Evolutionary conservation across 805 yeast species (phyloP), one percentile per base, ranked within the genome.

Genomic region (Candida berthetii): DNA sequence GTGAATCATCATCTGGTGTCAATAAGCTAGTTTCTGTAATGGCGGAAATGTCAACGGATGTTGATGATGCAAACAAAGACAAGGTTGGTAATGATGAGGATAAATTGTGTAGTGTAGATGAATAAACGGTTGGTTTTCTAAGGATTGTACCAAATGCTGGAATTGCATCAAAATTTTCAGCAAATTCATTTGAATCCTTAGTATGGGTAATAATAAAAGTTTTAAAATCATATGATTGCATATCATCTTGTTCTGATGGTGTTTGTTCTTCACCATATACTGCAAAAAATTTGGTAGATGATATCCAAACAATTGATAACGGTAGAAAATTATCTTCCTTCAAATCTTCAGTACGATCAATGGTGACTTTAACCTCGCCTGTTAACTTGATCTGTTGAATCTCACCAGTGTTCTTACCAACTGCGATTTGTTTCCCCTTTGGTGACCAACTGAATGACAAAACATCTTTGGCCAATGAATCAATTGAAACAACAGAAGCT

Each of bases 1-100:
- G 78, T 4, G 80, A 67, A 53, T 89, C 96, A 49, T 83, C 84
- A 3, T 73, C 59, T 8, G 80, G 80, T 25, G 64, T 64, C 1
- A 82, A 52, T 3, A 66, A 54, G 16, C 60, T 58, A 0, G 49
- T 37, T 1, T 63, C 49, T 2, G 77, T 66, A 20, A 74, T 44
- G 1, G 81, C 61, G 7, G 75, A 61, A 14, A 85, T 53, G 41
- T 85, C 96, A 3, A 85, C 69, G 0, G 93, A 76, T 19, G 78
- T 70, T 0, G 89, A 74, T 2, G 83, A 74, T 1, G 85, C 74
- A 1, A 83, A 44, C 17, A 87, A 45, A 19, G 68, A 48, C 2
- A 78, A 41, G 10, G 47, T 39, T 2, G 64, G 54, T 45, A 55
- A 38, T 20, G 56, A 44, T 34, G 54, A 46, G 6, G 69, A 56